A percentile compares a stretch with the other conserved stretches of the same genome.
phyloP scores from a whole-genome alignment of 2,329 filamentous ascomycete species.

The Fusarium tricinctum region DNA sequence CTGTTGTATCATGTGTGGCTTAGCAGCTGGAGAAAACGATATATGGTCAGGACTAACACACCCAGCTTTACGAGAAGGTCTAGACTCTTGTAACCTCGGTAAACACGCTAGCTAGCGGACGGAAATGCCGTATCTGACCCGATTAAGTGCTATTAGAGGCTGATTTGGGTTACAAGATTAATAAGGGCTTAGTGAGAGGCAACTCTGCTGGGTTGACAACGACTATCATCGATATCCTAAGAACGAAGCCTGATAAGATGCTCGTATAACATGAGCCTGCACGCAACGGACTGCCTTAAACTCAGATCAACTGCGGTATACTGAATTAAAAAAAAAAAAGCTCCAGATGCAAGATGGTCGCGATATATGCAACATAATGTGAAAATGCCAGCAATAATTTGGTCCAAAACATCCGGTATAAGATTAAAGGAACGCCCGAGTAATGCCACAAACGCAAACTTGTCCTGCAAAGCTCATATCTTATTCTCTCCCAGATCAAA shows the following conservation, averaged over 20 bases:
- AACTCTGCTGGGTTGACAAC: too few relatives aligned
- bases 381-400: neutral
- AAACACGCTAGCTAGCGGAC: neutral
- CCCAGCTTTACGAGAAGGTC: neutral
- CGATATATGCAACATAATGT: neutral
- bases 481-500: conserved; percentile 38
- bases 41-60: neutral
- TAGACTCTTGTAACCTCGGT: neutral
- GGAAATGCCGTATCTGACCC: neutral
- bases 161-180: too few relatives aligned
- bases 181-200: too few relatives aligned
- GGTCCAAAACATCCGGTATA: neutral
- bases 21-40: conserved; percentile 6
- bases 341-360: neutral
- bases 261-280: too few relatives aligned
- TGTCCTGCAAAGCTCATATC: conserved; percentile 25
- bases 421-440: neutral
- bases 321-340: neutral
- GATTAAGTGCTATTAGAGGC: neutral
- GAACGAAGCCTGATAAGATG: too few relatives aligned
- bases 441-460: neutral
- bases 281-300: too few relatives aligned
- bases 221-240: too few relatives aligned
- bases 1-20: conserved; percentile 4
- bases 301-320: neutral